Base-by-base conservation (phyloP, 176 grass and related monocot genomes). In the Oryza brachyantha region DNA sequence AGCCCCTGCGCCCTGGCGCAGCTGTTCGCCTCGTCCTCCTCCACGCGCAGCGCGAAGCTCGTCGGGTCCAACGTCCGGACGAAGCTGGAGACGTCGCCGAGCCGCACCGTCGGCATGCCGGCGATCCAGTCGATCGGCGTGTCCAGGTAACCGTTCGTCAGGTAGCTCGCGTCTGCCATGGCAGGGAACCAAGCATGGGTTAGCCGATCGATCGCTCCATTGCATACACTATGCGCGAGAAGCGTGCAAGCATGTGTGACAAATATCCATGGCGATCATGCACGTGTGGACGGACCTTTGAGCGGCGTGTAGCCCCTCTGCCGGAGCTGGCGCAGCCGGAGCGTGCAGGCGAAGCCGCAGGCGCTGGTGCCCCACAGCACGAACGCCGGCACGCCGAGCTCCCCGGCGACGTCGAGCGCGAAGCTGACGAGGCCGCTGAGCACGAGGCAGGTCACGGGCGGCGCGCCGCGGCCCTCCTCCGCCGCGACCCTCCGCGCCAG, bases 1-100 rank as follows among this genome's bases (percentile, higher is more conserved):
- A 90, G 40, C 16, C 79, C 79, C 16, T 55, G 59, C 36, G 91
- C 89, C 76, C 76, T 64, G 13, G 76, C 37, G 57, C 89, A 86
- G 84, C 64, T 86, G 70, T 77, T 86, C 8, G 89, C 76, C 73
- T 97, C 91, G 4, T 59, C 79, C 0, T 57, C 68, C 52, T 81
- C 79, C 46, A 88, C 84, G 46, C 93, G 86, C 45, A 94, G 79
- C 68, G 66, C 78, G 76, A 79, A 81, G 66, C 90, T 82, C 0
- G 75, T 46, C 16, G 59, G 79, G 79, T 94, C 84, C 11, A 88
- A 38, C 58, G 94, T 97, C 25, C 94, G 82, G 1, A 97, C 81
- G 79, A 94, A 94, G 77, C 91, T 94, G 29, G 94, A 93, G 46
- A 97, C 70, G 72, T 97, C 94, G 65, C 88, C 90, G 7, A 97